A percentile compares a stretch with the other conserved stretches of the same genome.
Conservation (phyloP, 768 basidiomycete species). For the Boletus pseudopeckii region DNA sequence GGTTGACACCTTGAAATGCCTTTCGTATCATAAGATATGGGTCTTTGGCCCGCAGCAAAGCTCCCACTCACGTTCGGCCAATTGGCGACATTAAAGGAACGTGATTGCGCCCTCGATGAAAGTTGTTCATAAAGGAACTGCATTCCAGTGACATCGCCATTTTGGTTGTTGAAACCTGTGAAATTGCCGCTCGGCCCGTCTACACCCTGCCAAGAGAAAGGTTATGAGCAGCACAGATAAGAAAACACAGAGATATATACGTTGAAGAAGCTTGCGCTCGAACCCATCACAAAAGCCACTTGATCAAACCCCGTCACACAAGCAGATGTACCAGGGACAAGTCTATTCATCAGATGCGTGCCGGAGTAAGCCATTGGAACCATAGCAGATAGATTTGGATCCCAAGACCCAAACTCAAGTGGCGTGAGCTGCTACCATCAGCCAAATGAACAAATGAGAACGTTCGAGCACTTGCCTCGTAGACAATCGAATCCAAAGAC, state of each 20-base stretch:
- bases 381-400: conserved; percentile 69
- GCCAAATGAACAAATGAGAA: conserved; percentile 4
- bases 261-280: conserved; percentile 68
- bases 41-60: not conserved
- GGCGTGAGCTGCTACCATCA: conserved; percentile 46
- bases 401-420: conserved; percentile 72
- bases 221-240: not conserved
- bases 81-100: conserved; percentile 59
- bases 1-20: conserved; percentile 52
- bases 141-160: conserved; percentile 29
- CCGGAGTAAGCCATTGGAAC: conserved; percentile 62
- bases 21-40: conserved; percentile 12
- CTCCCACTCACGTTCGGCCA: conserved; percentile 54
- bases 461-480: conserved; percentile 44
- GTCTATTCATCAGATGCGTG: conserved; percentile 57
- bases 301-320: conserved; percentile 79
- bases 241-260: conserved; percentile 25
- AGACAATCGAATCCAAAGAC: conserved; percentile 46
- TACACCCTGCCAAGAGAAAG: conserved; percentile 43
- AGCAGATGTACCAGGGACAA: conserved; percentile 47
- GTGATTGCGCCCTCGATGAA: conserved; percentile 41
- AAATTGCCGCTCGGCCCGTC: conserved; percentile 42
- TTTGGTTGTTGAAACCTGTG: conserved; percentile 6
- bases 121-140: conserved; percentile 50
- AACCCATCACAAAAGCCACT: conserved; percentile 70